Evolutionary conservation across 805 yeast species (phyloP), one percentile per base, ranked within the genome.

Genomic region (Metschnikowia koreensis): DNA sequence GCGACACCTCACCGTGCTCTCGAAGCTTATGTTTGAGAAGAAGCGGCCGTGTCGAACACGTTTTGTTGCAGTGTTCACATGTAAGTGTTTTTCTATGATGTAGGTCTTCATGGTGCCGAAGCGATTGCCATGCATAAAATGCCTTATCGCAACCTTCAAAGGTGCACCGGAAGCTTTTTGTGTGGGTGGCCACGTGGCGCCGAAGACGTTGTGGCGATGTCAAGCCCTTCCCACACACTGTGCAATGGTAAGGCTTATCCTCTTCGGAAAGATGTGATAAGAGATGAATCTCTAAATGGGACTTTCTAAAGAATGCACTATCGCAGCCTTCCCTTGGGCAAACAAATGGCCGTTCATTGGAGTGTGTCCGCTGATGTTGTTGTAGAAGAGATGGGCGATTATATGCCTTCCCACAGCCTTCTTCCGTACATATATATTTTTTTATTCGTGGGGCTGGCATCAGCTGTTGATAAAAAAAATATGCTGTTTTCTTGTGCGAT

Each of bases 101-200:
- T 6, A 84, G 70, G 31, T 80, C 69, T 1, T 84, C 69, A 67
- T 94, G 97, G 44, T 86, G 86, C 48, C 88, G 76, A 51, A 90
- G 73, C 13, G 89, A 84, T 53, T 87, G 89, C 66, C 86, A 89
- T 58, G 86, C 87, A 62, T 83, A 80, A 61, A 90, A 93, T 0
- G 83, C 66, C 58, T 83, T 89, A 0, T 59, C 56, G 63, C 99
- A 94, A 2, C 75, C 81, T 26, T 77, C 84, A 57, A 77, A 72
- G 1, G 77, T 60, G 66, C 97, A 90, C 26, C 57, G 54, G 60
- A 48, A 56, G 17, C 48, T 44, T 48, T 66, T 71, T 4, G 83
- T 82, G 65, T 94, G 98, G 1, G 96, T 86, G 38, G 81, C 77
- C 68, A 86, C 90, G 66, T 94, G 99, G 48, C 97, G 77, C 55